A percentile compares a stretch with the other conserved stretches of the same genome.
These are phyloP conservation scores for Leucoagaricus sp. DNA, from an alignment of 1,284 basidiomycete species.

Conservation along the genomic window DNA sequence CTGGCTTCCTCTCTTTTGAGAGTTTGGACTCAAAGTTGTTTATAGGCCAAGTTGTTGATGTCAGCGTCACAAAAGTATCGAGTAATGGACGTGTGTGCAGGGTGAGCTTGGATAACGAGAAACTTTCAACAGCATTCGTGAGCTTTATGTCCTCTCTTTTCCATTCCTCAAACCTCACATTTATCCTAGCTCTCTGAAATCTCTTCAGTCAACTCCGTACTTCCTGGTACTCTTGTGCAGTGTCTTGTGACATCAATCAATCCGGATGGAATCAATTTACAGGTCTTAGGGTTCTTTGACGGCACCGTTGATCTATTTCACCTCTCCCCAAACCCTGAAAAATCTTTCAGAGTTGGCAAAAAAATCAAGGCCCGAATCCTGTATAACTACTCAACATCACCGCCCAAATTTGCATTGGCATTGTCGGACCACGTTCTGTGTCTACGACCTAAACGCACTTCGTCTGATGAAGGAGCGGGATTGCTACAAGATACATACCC, in stretches of 20 bases:
- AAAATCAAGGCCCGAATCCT: conserved; percentile 89
- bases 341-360: conserved; percentile 76
- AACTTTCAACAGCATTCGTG: conserved; percentile 55
- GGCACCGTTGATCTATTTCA: conserved; percentile 90
- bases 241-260: conserved; percentile 83
- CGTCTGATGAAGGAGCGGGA: conserved; percentile 26
- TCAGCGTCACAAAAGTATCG: conserved; percentile 63
- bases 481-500: conserved; percentile 64
- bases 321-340: conserved; percentile 52
- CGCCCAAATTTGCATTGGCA: conserved; percentile 82
- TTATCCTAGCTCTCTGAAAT: conserved; percentile 65
- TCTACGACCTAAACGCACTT: conserved; percentile 45
- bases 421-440: conserved; percentile 73
- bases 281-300: conserved; percentile 92
- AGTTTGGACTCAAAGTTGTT: conserved; percentile 57
- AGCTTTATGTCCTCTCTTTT: conserved; percentile 22
- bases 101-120: conserved; percentile 51
- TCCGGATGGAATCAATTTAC: conserved; percentile 83
- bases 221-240: conserved; percentile 89
- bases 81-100: conserved; percentile 73
- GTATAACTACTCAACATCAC: conserved; percentile 77
- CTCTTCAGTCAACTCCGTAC: conserved; percentile 77
- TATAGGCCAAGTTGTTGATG: conserved; percentile 68
- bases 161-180: conserved; percentile 1
- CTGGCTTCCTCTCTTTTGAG: conserved; percentile 81